Evolutionary conservation across 208 protist genomes (phyloP).

Genomic region (Trypanosoma mega): DNA sequence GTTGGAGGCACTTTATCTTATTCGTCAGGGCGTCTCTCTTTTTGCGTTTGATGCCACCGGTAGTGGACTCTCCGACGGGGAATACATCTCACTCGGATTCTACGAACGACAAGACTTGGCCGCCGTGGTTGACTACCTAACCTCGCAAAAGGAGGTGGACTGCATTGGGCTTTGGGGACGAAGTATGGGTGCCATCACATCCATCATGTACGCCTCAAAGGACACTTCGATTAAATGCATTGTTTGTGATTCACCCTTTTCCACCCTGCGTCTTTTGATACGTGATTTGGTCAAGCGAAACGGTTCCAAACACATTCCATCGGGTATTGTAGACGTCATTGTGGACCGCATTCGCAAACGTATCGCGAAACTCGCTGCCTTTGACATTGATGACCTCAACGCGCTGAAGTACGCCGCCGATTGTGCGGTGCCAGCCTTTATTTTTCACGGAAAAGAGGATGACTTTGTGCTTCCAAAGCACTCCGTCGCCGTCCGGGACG

Average conservation of each 20-base stretch:
- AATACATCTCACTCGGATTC: slow-evolving; percentile 95
- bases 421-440: slow-evolving; percentile 84
- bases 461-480: slow-evolving; percentile 89
- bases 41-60: slow-evolving; percentile 94
- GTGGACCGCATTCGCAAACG: slow-evolving; percentile 84
- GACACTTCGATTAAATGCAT: slow-evolving; percentile 90
- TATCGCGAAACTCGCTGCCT: slow-evolving; percentile 86
- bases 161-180: slow-evolving; percentile 90
- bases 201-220: slow-evolving; percentile 93
- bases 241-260: slow-evolving; percentile 94
- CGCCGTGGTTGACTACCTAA: slow-evolving; percentile 85
- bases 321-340: slow-evolving; percentile 65
- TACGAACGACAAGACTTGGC: slow-evolving; percentile 94
- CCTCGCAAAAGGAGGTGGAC: slow-evolving; percentile 57
- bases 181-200: slow-evolving; percentile 95
- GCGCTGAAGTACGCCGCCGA: slow-evolving; percentile 76
- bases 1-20: slow-evolving; percentile 76
- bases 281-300: slow-evolving; percentile 75
- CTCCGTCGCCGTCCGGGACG: slow-evolving; percentile 58
- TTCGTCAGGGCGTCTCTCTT: slow-evolving; percentile 86
- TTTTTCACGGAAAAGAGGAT: slow-evolving; percentile 92
- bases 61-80: slow-evolving; percentile 90
- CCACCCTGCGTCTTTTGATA: slow-evolving; percentile 75
- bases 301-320: slow-evolving; percentile 68
- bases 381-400: slow-evolving; percentile 94